Percentiles rank a stretch among this genome's conserved stretches.
These are phyloP conservation scores for Xerocomus potaroensis DNA, from an alignment of 768 basidiomycete genomes.

Conservation along the genomic window DNA sequence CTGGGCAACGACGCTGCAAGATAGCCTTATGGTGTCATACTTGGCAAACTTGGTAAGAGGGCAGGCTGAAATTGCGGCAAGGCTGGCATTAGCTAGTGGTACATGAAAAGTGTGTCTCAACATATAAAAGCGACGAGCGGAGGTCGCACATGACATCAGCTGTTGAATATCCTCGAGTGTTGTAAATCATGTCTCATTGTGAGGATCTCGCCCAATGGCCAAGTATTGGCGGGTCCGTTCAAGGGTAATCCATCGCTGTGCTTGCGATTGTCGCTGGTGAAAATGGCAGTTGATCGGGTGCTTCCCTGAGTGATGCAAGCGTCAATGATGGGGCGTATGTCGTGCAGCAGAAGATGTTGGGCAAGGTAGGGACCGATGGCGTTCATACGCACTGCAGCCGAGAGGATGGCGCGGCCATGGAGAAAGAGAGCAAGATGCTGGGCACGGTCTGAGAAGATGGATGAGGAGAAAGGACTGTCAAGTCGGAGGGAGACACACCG, in stretches of 20 bases:
- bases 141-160: conserved; percentile 33
- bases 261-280: conserved; percentile 13
- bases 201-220: conserved; percentile 94
- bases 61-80: conserved; percentile 88
- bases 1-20: conserved; percentile 80
- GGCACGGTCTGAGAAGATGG: conserved; percentile 55
- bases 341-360: conserved; percentile 80
- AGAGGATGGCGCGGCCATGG: conserved; percentile 84
- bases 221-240: conserved; percentile 79
- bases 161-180: conserved; percentile 97
- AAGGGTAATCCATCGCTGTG: conserved; percentile 23
- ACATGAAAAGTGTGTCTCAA: conserved; percentile 14
- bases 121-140: conserved; percentile 1
- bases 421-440: conserved; percentile 91
- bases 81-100: conserved; percentile 68
- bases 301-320: conserved; percentile 44
- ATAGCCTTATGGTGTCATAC: conserved; percentile 93
- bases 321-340: conserved; percentile 63
- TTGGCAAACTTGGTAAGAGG: conserved; percentile 89
- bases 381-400: conserved; percentile 90
- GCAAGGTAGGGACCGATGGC: conserved; percentile 89
- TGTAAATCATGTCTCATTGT: conserved; percentile 88
- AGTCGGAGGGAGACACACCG: conserved; percentile 41
- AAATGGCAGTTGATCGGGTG: conserved; percentile 45
- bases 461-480: conserved; percentile 1